These are phyloP conservation scores for Diversispora eburnea DNA, from an alignment of 192 early-diverging fungal genomes.

Conservation along the genomic window DNA sequence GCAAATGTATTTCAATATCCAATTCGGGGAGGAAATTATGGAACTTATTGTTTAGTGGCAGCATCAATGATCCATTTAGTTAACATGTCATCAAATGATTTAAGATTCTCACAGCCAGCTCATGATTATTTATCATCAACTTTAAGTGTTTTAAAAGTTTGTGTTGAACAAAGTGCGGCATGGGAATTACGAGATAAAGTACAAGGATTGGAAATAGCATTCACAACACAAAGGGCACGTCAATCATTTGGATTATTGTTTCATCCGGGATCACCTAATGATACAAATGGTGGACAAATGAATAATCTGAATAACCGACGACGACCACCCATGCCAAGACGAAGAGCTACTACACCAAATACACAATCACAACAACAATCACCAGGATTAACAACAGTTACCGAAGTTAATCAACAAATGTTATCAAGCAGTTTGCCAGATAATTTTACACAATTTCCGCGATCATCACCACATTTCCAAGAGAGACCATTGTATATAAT, in stretches of 20 bases:
- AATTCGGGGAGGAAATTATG: conserved; percentile 48
- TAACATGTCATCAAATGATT: conserved; percentile 20
- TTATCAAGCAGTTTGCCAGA: conserved; percentile 5
- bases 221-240: conserved; percentile 12
- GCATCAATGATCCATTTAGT: conserved; percentile 48
- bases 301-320: not conserved
- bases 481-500: conserved; percentile 9
- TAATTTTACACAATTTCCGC: not conserved
- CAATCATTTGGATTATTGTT: conserved; percentile 4
- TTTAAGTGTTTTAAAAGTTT: conserved; percentile 19
- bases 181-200: conserved; percentile 21
- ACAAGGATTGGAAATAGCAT: not conserved
- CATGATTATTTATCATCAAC: conserved; percentile 20
- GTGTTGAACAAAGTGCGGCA: conserved; percentile 21
- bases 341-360: not conserved
- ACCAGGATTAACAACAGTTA: not conserved
- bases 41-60: conserved; percentile 49
- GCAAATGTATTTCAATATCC: conserved; percentile 45
- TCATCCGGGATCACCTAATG: not conserved
- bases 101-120: conserved; percentile 4
- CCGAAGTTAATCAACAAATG: not conserved
- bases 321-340: not conserved
- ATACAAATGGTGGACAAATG: not conserved
- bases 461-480: not conserved
- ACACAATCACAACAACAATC: not conserved